These are phyloP conservation scores for Botrytis pseudocinerea DNA, from an alignment of 2,329 filamentous ascomycete genomes.

Conservation along the genomic window DNA sequence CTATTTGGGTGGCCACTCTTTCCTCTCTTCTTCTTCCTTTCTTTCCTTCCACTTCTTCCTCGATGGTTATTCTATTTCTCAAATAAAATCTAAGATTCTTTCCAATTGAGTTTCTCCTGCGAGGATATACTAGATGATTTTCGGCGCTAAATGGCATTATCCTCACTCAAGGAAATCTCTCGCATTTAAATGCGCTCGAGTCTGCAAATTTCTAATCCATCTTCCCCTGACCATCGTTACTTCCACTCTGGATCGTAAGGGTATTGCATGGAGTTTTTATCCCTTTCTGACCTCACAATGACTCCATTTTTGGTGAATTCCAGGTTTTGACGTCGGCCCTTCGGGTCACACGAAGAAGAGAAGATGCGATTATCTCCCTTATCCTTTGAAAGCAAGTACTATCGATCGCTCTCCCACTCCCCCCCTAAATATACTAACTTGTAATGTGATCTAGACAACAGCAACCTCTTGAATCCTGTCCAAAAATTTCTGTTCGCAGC, in stretches of 20 bases:
- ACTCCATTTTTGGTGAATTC: neutral
- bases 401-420: neutral
- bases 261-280: too few species aligned
- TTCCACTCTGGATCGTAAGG: too few species aligned
- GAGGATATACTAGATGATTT: too few species aligned
- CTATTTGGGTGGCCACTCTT: too few species aligned
- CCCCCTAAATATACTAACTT: neutral
- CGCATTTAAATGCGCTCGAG: too few species aligned
- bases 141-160: too few species aligned
- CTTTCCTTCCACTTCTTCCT: neutral
- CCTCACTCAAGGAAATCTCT: too few species aligned
- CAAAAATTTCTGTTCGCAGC: too few species aligned
- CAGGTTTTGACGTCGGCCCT: neutral
- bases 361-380: neutral
- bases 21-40: neutral
- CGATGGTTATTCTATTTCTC: too few species aligned
- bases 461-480: neutral
- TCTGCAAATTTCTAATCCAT: too few species aligned
- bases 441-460: neutral
- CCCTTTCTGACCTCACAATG: too few species aligned
- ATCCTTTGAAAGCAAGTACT: neutral
- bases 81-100: neutral
- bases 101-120: neutral
- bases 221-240: too few species aligned
- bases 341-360: neutral